These are phyloP conservation scores for Ogataea nitratoaversa DNA, from an alignment of 805 yeast species.

Conservation along the genomic window DNA sequence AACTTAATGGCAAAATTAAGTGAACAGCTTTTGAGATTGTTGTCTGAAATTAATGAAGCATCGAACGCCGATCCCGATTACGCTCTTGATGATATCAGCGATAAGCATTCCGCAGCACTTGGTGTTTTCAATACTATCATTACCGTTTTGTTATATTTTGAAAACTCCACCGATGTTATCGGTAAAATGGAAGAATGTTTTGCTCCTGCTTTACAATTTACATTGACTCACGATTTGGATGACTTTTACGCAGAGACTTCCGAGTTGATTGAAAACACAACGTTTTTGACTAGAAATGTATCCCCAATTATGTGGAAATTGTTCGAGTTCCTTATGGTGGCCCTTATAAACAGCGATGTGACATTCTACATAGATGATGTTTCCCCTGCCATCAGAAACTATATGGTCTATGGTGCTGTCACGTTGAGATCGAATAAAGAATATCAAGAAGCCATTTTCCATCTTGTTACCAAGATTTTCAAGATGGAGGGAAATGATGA, in stretches of 20 bases:
- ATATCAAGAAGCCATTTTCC: constrained; percentile 45
- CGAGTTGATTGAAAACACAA: constrained; percentile 73
- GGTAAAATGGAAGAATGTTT: constrained; percentile 66
- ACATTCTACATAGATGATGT: constrained; percentile 72
- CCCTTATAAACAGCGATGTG: constrained; percentile 43
- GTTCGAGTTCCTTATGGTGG: constrained; percentile 45
- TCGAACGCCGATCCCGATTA: constrained; percentile 48
- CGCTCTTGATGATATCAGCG: constrained; percentile 43
- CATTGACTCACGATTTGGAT: constrained; percentile 60
- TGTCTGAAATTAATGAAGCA: constrained; percentile 67
- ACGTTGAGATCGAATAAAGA: constrained; percentile 44
- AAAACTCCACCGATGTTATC: constrained; percentile 70
- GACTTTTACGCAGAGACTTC: constrained; percentile 82
- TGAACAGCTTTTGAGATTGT: constrained; percentile 70
- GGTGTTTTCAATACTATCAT: constrained; percentile 85
- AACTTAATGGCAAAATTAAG: constrained; percentile 56
- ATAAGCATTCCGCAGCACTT: constrained; percentile 79
- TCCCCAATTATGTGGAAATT: constrained; percentile 75
- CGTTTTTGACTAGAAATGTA: constrained; percentile 57
- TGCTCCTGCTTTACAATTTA: constrained; percentile 67
- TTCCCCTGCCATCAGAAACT: constrained; percentile 69
- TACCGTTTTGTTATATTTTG: constrained; percentile 82
- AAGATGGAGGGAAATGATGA: constrained; percentile 23
- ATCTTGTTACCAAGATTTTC: constrained; percentile 43
- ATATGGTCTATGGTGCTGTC: constrained; percentile 51